phyloP scores from a whole-genome alignment of 2,329 filamentous ascomycete genomes.

The Blastomyces silverae region DNA sequence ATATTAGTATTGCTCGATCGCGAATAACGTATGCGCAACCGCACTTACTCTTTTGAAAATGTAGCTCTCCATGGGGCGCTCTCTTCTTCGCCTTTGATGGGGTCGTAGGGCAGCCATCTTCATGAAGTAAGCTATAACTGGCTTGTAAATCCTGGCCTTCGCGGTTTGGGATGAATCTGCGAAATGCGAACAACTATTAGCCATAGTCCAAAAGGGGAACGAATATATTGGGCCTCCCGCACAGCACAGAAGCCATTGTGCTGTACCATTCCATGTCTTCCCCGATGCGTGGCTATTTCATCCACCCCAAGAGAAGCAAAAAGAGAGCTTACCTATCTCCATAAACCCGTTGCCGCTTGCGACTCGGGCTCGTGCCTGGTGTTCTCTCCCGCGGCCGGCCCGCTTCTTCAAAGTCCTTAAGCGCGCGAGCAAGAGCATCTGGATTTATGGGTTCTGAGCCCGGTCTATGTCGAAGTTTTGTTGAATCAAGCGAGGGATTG shows the following conservation, averaged over 20 bases:
- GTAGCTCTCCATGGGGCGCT: conserved; percentile 78
- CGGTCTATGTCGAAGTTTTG: conserved; percentile 26
- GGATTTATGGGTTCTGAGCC: conserved; percentile 53
- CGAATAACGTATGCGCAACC: neutral
- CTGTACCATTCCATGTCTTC: neutral
- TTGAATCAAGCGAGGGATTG: conserved; percentile 21
- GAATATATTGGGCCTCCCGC: too few relatives aligned
- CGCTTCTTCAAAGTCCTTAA: conserved; percentile 56
- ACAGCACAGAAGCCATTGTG: neutral
- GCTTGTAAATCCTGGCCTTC: conserved; percentile 89
- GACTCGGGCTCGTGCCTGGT: conserved; percentile 58
- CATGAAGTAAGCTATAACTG: conserved; percentile 84
- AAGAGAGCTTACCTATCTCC: conserved; percentile 49
- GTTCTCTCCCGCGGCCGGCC: conserved; percentile 55
- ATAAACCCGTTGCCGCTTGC: conserved; percentile 62
- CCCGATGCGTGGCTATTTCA: neutral
- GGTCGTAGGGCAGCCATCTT: conserved; percentile 87
- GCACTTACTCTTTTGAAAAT: conserved; percentile 84
- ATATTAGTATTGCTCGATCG: conserved; percentile 7
- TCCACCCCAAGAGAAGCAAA: neutral
- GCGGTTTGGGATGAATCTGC: conserved; percentile 88
- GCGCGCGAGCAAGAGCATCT: conserved; percentile 52
- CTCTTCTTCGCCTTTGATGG: conserved; percentile 80
- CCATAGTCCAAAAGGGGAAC: neutral
- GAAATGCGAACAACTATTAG: conserved; percentile 15